These are phyloP conservation scores for Chytriomyces sp. DNA, from an alignment of 192 early-diverging fungal genomes.

Conservation along the genomic window DNA sequence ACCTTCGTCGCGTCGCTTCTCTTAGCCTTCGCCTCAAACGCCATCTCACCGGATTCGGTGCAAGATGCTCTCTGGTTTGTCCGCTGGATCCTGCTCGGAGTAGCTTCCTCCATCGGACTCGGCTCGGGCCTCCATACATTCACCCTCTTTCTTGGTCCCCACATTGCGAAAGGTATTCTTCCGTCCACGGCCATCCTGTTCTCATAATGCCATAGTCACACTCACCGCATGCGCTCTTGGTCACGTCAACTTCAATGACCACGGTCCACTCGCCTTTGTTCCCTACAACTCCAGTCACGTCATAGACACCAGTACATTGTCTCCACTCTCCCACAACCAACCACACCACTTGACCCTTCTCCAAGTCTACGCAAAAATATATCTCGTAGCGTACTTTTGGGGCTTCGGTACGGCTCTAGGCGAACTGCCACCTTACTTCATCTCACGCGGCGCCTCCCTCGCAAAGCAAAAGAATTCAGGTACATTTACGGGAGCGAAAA, in stretches of 20 bases:
- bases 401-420: slow-evolving; percentile 87
- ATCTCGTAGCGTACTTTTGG: slow-evolving; percentile 86
- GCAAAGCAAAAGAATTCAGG: slow-evolving; percentile 50
- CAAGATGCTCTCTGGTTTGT: slow-evolving; percentile 74
- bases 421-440: slow-evolving; percentile 95
- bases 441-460: slow-evolving; percentile 71
- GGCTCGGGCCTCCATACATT: slow-evolving; percentile 96
- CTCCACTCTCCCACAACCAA: too few species aligned
- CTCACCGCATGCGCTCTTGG: slow-evolving; percentile 83
- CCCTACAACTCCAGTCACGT: not conserved
- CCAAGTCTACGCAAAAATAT: slow-evolving; percentile 70
- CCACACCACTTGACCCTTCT: slow-evolving; percentile 58
- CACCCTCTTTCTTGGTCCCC: slow-evolving; percentile 89
- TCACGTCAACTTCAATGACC: slow-evolving; percentile 69
- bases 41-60: too few species aligned
- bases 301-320: slow-evolving; percentile 9
- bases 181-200: not conserved
- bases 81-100: slow-evolving; percentile 86
- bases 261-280: slow-evolving; percentile 57
- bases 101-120: slow-evolving; percentile 88
- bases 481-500: not conserved
- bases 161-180: slow-evolving; percentile 67
- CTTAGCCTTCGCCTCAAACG: too few species aligned
- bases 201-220: slow-evolving; percentile 55
- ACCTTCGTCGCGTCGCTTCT: too few species aligned